Evolutionary conservation across 2,329 filamentous ascomycete genomes (phyloP), one percentile per base, ranked within the genome.

Genomic region (Colletotrichum sp.): DNA sequence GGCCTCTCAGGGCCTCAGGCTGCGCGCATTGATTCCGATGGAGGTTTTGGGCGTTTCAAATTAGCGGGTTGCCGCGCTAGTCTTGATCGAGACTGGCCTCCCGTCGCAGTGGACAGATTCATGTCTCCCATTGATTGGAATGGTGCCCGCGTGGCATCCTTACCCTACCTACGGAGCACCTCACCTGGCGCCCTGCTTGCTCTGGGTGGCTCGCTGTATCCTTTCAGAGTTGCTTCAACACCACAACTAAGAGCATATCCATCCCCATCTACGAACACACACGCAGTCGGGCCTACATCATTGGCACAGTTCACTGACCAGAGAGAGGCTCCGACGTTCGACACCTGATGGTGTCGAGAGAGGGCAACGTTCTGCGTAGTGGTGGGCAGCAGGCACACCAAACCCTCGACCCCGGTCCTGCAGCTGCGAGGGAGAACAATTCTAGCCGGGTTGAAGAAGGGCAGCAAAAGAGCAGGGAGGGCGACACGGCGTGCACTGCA

Each of bases 21-120:
- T 44, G 10, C 32, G 16, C 62, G 76, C 76, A 77, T 79, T 78
- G 76, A 79, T 77, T 62, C 68, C 64, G 69, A 69, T 77, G 73
- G 73, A 76, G 76, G 73, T 72, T 77, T 75, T 70, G 75, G 65
- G 67, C 69, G 78, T 79, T 79, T 79, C 78, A 79, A 76, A 78
- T 75, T 63, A 66, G 74, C 73, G 69, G 73, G 59, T 36, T 32
- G 30, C n/a, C 5, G 67, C 76, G 71, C 78, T 79, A 79, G 36
- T 49, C 72, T 52, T 26, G 12, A 69, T 76, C 15, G 26, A 70
- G 75, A 12, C 36, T 67, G 34, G 74, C 12, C 39, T 73, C 59
- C 63, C 65, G 73, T 67, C 60, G 18, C 59, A 72, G 52, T 73
- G 62, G 65, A 63, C 76, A 76, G 60, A 69, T 73, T 52, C 76